phyloP scores from a whole-genome alignment of 1,284 basidiomycete species.

The Tremellales sp. region DNA sequence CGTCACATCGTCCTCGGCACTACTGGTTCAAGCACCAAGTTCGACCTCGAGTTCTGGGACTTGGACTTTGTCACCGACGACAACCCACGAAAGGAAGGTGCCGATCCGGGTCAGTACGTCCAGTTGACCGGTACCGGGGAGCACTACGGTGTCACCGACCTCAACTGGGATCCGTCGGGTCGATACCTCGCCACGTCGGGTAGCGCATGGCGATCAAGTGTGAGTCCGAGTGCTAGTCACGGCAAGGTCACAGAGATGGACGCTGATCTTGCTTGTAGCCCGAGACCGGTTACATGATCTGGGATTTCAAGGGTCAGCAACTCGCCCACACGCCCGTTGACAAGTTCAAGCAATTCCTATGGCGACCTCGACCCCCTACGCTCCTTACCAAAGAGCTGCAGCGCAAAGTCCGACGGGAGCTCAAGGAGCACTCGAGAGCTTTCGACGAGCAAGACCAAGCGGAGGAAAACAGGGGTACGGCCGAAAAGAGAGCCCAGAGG shows the following conservation, averaged over 20 bases:
- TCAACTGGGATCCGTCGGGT: constrained; percentile 98
- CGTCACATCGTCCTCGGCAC: constrained; percentile 94
- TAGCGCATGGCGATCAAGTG: constrained; percentile 91
- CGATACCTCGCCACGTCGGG: constrained; percentile 91
- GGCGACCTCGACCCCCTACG: constrained; percentile 89
- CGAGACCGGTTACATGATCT: constrained; percentile 93
- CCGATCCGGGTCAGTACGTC: constrained; percentile 80
- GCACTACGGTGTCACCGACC: constrained; percentile 96
- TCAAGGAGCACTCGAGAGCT: constrained; percentile 83
- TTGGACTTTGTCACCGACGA: constrained; percentile 86
- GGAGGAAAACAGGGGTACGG: constrained; percentile 89
- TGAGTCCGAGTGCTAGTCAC: constrained; percentile 53
- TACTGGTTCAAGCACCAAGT: constrained; percentile 90
- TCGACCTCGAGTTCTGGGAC: constrained; percentile 98
- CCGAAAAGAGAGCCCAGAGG: constrained; percentile 86
- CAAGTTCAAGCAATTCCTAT: constrained; percentile 97
- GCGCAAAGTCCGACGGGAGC: constrained; percentile 78
- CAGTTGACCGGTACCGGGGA: constrained; percentile 80
- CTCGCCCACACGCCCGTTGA: constrained; percentile 84
- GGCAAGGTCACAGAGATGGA: constrained; percentile 2
- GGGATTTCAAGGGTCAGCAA: constrained; percentile 97
- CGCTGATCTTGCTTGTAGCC: constrained; percentile 55
- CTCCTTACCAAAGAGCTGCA: constrained; percentile 80
- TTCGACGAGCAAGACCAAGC: constrained; percentile 98
- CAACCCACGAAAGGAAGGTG: constrained; percentile 56